Evolutionary conservation across 2,329 filamentous ascomycete genomes (phyloP).

Genomic region (Calonectria pauciramosa): DNA sequence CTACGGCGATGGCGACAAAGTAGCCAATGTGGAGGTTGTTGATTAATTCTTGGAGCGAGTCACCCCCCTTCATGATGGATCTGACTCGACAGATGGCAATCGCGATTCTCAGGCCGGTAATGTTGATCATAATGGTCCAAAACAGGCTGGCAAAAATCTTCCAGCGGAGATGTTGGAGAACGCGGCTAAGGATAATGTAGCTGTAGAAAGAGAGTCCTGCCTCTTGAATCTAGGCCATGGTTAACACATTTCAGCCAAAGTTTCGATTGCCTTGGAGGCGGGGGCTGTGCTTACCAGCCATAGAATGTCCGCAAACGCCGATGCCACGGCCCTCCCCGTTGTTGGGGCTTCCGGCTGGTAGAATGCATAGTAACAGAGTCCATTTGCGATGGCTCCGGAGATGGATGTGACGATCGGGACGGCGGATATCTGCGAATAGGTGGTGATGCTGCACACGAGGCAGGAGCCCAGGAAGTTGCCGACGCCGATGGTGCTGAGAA

Average conservation of each 20-base stretch:
- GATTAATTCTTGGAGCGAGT: conserved; percentile 47
- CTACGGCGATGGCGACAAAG: conserved; percentile 56
- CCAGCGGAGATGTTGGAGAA: conserved; percentile 59
- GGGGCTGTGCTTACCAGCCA: conserved; percentile 52
- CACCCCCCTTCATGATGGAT: conserved; percentile 44
- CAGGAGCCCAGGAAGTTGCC: conserved; percentile 55
- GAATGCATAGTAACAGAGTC: conserved; percentile 59
- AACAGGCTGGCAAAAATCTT: conserved; percentile 66
- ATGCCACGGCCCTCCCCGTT: conserved; percentile 50
- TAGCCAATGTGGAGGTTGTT: conserved; percentile 58
- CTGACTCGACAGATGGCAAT: conserved; percentile 51
- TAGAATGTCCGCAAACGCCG: conserved; percentile 54
- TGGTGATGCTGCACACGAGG: conserved; percentile 56
- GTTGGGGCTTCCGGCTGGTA: conserved; percentile 45
- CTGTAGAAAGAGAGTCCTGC: conserved; percentile 62
- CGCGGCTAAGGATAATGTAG: conserved; percentile 65
- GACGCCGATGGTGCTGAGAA: conserved; percentile 60
- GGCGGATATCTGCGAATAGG: conserved; percentile 53
- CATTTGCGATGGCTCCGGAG: conserved; percentile 57
- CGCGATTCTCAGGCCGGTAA: conserved; percentile 61
- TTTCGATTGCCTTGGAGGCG: neutral
- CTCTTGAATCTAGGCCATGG: conserved; percentile 56
- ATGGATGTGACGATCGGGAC: conserved; percentile 57
- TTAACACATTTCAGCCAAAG: neutral
- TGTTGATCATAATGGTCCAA: conserved; percentile 68